Conservation (phyloP, 139 green algal genomes). For the Closterium sp. region DNA sequence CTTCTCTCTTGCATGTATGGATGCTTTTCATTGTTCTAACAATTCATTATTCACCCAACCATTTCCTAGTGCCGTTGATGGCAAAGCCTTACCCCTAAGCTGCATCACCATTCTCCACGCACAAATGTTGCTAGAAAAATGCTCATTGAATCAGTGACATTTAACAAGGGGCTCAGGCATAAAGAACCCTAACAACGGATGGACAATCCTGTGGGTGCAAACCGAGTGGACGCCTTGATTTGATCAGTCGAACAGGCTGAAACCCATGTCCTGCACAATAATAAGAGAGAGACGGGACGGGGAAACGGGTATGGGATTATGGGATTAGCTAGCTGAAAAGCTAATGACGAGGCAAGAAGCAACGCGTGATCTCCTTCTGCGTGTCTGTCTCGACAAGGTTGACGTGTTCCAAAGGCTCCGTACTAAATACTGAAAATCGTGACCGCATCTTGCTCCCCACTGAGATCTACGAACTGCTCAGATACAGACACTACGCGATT, state of each 20-base stretch:
- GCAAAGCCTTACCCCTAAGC: too few relatives aligned
- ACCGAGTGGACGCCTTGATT: not conserved
- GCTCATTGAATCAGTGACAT: not conserved
- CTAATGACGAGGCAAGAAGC: too few relatives aligned
- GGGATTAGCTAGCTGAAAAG: not conserved
- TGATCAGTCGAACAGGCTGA: slow-evolving; percentile 45
- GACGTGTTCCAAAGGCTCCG: too few relatives aligned
- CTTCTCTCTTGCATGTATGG: too few relatives aligned
- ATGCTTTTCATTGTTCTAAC: too few relatives aligned
- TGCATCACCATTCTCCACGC: too few relatives aligned
- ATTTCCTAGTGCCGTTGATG: too few relatives aligned
- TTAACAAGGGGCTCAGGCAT: not conserved
- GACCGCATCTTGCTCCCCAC: not conserved
- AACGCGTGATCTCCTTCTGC: too few relatives aligned
- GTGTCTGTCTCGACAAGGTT: too few relatives aligned
- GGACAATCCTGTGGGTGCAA: not conserved
- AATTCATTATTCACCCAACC: too few relatives aligned
- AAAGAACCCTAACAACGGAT: not conserved
- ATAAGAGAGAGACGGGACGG: not conserved
- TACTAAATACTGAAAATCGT: too few relatives aligned
- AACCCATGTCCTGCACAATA: slow-evolving; percentile 45
- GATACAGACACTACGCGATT: not conserved
- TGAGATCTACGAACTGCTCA: not conserved
- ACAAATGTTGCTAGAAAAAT: not conserved
- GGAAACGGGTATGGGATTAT: too few relatives aligned